phyloP scores from a whole-genome alignment of 2,329 filamentous ascomycete genomes.

The Diplodia corticola region DNA sequence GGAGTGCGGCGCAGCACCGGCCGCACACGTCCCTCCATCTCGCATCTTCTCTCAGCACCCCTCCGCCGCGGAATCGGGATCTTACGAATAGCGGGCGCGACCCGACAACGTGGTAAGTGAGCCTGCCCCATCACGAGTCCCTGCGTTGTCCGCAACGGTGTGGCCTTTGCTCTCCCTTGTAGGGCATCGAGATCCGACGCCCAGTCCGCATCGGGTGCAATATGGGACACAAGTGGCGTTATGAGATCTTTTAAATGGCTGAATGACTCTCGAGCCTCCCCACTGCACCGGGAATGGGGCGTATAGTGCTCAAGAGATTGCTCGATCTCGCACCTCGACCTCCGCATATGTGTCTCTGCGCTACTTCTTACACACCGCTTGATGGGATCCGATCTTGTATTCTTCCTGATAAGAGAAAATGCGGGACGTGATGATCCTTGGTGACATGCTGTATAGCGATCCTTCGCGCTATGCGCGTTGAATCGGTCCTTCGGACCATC shows the following conservation, averaged over 20 bases:
- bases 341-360: neutral
- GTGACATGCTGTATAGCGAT: neutral
- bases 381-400: neutral
- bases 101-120: slow-evolving; percentile 10
- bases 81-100: slow-evolving; percentile 8
- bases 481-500: slow-evolving; percentile 7
- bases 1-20: slow-evolving; percentile 13
- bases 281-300: neutral
- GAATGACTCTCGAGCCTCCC: slow-evolving; percentile 4
- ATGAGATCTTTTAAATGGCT: neutral
- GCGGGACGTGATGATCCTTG: neutral
- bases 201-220: neutral
- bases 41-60: slow-evolving; percentile 9
- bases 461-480: neutral
- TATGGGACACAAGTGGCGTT: neutral
- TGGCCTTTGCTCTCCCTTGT: slow-evolving; percentile 3
- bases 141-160: slow-evolving; percentile 2
- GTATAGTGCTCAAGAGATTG: neutral
- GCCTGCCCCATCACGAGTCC: slow-evolving; percentile 4
- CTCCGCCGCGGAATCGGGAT: slow-evolving; percentile 20
- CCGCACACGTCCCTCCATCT: neutral
- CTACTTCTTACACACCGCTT: slow-evolving; percentile 9
- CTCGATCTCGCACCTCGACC: neutral
- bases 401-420: neutral
- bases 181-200: neutral